Conservation (phyloP, 2,329 filamentous ascomycete genomes). For the Botrytis tulipae region DNA sequence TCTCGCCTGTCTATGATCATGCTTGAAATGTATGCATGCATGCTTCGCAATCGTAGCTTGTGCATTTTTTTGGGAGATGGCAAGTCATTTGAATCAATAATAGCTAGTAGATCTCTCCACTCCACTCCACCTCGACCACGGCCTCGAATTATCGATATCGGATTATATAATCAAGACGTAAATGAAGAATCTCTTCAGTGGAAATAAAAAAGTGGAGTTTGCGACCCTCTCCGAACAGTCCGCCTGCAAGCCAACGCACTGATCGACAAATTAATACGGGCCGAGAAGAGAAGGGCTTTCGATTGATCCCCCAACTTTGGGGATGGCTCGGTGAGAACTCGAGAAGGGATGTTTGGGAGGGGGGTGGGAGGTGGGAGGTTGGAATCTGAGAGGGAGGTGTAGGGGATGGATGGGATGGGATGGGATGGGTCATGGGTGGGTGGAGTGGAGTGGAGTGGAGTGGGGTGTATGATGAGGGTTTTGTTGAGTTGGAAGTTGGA, state of each 20-base stretch:
- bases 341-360: background rate
- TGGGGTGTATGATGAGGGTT: too few relatives aligned
- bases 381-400: background rate
- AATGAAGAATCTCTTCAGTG: background rate
- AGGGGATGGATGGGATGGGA: background rate
- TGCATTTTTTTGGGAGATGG: background rate
- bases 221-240: background rate
- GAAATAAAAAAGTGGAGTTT: background rate
- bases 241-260: background rate
- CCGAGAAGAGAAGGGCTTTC: background rate
- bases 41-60: background rate
- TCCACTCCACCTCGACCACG: background rate
- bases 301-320: constrained; percentile 4
- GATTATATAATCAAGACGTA: background rate
- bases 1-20: too few relatives aligned
- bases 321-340: background rate
- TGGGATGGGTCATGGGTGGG: too few relatives aligned
- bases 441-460: too few relatives aligned
- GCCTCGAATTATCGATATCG: constrained; percentile 1
- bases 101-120: background rate
- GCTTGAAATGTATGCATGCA: background rate
- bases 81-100: background rate
- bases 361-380: background rate
- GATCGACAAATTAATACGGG: constrained; percentile 16
- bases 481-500: background rate